Conservation (phyloP, 345 rosid species). For the Acer yangbiense region DNA sequence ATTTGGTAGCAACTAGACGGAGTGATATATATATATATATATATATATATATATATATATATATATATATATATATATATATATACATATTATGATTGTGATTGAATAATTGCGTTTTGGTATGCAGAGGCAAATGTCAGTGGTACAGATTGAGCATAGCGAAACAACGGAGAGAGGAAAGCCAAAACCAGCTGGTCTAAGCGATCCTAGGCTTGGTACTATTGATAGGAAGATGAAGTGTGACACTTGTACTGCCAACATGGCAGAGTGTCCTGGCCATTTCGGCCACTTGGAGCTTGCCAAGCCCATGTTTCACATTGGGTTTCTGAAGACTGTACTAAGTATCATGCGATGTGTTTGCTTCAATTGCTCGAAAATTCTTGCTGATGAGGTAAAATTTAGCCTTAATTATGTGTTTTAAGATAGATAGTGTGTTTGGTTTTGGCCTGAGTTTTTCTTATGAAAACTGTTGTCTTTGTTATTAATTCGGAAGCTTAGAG, state of each 20-base stretch:
- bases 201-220: conserved; percentile 87
- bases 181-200: conserved; percentile 78
- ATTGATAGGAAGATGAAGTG: conserved; percentile 92
- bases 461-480: background rate
- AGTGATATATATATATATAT: background rate
- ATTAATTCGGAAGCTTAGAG: background rate
- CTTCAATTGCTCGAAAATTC: conserved; percentile 91
- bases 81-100: background rate
- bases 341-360: conserved; percentile 91
- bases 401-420: background rate
- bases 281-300: conserved; percentile 98
- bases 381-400: conserved; percentile 77
- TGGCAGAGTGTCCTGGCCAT: conserved; percentile 98
- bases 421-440: background rate
- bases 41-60: too few species aligned
- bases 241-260: conserved; percentile 87
- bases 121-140: conserved; percentile 95
- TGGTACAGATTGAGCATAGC: conserved; percentile 79
- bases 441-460: conserved; percentile 3
- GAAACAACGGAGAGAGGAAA: conserved; percentile 94
- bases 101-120: conserved; percentile 13
- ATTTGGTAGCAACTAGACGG: background rate
- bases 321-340: conserved; percentile 89
- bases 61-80: too few species aligned
- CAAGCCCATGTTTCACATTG: conserved; percentile 95